Evolutionary conservation across 768 basidiomycete genomes (phyloP), one percentile per base, ranked within the genome.

Genomic region (Asterophora lycoperdoides): DNA sequence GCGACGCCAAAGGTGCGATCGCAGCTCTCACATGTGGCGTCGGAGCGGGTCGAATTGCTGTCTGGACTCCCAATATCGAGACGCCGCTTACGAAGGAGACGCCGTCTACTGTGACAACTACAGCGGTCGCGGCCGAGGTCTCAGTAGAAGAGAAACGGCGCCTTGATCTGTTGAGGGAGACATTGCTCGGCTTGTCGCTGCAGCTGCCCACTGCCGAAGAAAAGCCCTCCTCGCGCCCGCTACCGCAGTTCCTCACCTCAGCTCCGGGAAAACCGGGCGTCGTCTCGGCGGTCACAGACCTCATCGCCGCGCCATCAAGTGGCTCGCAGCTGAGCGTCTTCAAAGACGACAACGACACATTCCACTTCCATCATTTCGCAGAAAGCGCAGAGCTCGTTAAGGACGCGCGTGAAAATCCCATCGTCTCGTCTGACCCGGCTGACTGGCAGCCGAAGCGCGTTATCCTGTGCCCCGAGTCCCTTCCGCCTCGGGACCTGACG

Each of bases 271-370:
- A 72, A 48, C 68, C 70, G 0, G 56, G 61, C 11, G 66, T 77
- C 15, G 67, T 83, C 10, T 54, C 69, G 11, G 58, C 58, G 8
- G 65, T 78, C 15, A 58, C 76, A 15, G 57, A 70, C 38, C 61
- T 69, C 2, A 53, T 80, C 15, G 57, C 68, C 5, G 49, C 63
- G 8, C 69, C 70, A 10, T 52, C 59, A 34, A 26, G 60, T 34
- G 63, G 62, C 4, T 53, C 56, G 5, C 61, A 69, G 33, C 58
- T 68, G 9, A 63, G 59, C 33, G 48, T 72, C 0, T 73, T 90
- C 56, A 65, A 77, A 52, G 92, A 91, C 57, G 68, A 69, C 2
- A 83, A 83, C 46, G 89, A 97, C 60, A 80, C 76, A 1, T 89
- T 92, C 63, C 66, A 67, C 23, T 82, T 91, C 54, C 76, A 82